Evolutionary conservation across 305 asterid genomes (phyloP).

Genomic region (Plantago coronopus): DNA sequence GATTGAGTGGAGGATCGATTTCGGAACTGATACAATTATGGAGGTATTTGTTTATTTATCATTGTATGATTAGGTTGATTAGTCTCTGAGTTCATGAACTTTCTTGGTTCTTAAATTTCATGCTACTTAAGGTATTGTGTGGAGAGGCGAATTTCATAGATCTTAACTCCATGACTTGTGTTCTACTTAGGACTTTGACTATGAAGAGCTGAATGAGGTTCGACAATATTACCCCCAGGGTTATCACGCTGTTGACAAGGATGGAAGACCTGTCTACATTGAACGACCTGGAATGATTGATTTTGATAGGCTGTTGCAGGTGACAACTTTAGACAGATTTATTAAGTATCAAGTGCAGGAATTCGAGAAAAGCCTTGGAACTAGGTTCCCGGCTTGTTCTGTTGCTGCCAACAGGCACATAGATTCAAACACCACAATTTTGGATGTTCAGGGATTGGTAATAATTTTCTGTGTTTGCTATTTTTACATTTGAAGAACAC

Average conservation of each 20-base stretch:
- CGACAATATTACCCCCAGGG: conserved; percentile 70
- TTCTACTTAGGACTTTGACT: conserved; percentile 57
- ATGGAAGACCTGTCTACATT: conserved; percentile 75
- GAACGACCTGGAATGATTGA: conserved; percentile 66
- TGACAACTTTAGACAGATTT: conserved; percentile 59
- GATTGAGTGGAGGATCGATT: conserved; percentile 73
- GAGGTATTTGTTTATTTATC: conserved; percentile 36
- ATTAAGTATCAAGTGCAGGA: conserved; percentile 74
- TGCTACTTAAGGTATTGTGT: background rate
- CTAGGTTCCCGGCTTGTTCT: conserved; percentile 71
- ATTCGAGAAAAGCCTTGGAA: conserved; percentile 61
- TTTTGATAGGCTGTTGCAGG: conserved; percentile 54
- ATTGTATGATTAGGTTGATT: background rate
- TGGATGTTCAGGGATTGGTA: conserved; percentile 83
- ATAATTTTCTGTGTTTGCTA: conserved; percentile 15
- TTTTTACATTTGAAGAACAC: conserved; percentile 6
- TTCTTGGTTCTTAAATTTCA: background rate
- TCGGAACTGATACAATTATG: conserved; percentile 58
- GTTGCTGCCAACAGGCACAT: conserved; percentile 55
- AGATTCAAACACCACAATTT: conserved; percentile 59
- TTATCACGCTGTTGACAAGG: conserved; percentile 76
- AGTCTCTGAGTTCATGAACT: background rate
- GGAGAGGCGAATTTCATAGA: background rate
- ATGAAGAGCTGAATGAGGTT: conserved; percentile 57
- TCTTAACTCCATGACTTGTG: conserved; percentile 15